Conservation (phyloP, 805 yeast species). For the Saturnispora serradocipensis region DNA sequence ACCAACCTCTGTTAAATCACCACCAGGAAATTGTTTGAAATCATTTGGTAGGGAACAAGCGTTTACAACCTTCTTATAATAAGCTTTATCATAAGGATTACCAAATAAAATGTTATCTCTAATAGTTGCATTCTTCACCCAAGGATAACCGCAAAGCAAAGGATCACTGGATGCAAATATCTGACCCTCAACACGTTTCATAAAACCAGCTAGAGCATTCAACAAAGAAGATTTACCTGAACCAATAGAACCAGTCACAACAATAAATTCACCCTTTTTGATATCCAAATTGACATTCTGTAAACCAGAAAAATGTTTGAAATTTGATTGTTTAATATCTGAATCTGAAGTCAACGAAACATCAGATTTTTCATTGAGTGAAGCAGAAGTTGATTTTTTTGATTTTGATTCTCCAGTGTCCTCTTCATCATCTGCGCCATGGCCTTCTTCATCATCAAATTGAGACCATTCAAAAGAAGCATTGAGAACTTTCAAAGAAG, state of each 20-base stretch:
- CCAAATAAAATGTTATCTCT: conserved; percentile 72
- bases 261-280: conserved; percentile 58
- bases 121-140: conserved; percentile 79
- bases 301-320: conserved; percentile 35
- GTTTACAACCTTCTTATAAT: conserved; percentile 45
- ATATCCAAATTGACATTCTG: conserved; percentile 43
- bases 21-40: conserved; percentile 57
- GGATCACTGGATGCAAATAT: conserved; percentile 45
- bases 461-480: conserved; percentile 64
- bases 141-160: conserved; percentile 54
- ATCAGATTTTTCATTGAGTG: background rate
- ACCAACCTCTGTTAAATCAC: conserved; percentile 74
- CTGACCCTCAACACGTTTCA: conserved; percentile 47
- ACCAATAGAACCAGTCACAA: conserved; percentile 64
- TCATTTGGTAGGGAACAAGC: conserved; percentile 65
- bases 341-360: background rate
- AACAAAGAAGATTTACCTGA: conserved; percentile 67
- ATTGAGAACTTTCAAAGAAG: conserved; percentile 42
- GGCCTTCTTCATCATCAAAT: conserved; percentile 29
- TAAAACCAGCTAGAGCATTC: conserved; percentile 62
- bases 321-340: background rate
- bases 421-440: conserved; percentile 10
- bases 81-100: conserved; percentile 36
- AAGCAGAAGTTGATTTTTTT: background rate
- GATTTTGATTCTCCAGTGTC: background rate